Percentiles rank a stretch among this genome's conserved stretches.
Evolutionary conservation across 2,329 filamentous ascomycete species (phyloP).

Genomic region (Thielaviopsis euricoi): DNA sequence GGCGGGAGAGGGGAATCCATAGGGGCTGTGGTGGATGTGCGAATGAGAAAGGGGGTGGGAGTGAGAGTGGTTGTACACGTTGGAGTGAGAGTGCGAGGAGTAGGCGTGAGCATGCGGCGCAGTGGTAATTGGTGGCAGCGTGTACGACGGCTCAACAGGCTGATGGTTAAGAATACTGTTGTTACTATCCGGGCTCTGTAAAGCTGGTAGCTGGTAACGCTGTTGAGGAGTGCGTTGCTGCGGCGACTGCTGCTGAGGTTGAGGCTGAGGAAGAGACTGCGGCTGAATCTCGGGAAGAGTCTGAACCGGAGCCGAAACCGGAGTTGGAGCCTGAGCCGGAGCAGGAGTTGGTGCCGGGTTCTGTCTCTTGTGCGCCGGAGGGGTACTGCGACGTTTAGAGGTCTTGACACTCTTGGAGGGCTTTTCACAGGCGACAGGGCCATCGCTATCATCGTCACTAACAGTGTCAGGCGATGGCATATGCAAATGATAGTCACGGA

Average conservation of each 20-base stretch:
- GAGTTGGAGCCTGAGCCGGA: background rate
- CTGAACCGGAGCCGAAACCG: background rate
- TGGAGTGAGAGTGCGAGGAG: background rate
- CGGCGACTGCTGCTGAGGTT: background rate
- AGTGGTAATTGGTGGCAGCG: background rate
- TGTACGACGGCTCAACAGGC: background rate
- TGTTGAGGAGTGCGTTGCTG: conserved; percentile 2
- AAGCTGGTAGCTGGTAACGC: conserved; percentile 4
- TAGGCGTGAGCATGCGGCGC: background rate
- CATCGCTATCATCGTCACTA: conserved; percentile 11
- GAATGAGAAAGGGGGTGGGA: background rate
- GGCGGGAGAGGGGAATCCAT: conserved; percentile 1
- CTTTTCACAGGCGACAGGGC: background rate
- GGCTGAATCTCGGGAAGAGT: background rate
- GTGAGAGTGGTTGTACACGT: background rate
- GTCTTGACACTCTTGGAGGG: background rate
- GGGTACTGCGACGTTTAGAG: background rate
- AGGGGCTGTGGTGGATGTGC: background rate
- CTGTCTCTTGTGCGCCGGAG: background rate
- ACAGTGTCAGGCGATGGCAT: conserved; percentile 12
- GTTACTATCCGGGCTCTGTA: background rate
- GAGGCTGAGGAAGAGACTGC: background rate
- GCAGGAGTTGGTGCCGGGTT: background rate
- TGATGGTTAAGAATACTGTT: background rate
- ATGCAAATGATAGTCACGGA: conserved; percentile 20